phyloP scores from a whole-genome alignment of 148 eudicot genomes.

The Fagopyrum homotropicum region DNA sequence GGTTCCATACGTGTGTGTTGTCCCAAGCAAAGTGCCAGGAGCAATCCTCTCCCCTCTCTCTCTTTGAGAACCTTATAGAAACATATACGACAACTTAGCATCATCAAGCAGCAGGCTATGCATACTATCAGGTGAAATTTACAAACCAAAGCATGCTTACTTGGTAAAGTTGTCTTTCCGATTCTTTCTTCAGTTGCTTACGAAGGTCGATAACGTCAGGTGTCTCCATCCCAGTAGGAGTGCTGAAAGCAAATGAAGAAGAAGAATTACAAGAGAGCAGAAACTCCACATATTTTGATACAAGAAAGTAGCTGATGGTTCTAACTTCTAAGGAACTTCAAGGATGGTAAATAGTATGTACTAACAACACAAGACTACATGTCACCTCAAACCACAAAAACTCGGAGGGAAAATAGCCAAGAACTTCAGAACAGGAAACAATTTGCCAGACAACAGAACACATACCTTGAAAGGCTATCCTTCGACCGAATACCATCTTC shows the following conservation, averaged over 20 bases:
- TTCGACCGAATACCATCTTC: slow-evolving; percentile 84
- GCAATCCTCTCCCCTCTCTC: slow-evolving; percentile 81
- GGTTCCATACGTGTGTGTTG: slow-evolving; percentile 70
- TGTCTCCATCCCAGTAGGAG: slow-evolving; percentile 98
- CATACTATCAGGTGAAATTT: neutral
- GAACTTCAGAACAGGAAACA: neutral
- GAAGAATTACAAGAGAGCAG: neutral
- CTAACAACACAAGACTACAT: neutral
- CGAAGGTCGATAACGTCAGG: slow-evolving; percentile 99
- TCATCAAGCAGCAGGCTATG: no score
- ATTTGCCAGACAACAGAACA: neutral
- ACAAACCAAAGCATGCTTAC: slow-evolving; percentile 29
- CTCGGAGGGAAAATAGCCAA: neutral
- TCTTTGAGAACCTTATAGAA: slow-evolving; percentile 89
- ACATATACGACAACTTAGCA: no score
- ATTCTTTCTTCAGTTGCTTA: slow-evolving; percentile 95
- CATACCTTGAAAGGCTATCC: slow-evolving; percentile 89
- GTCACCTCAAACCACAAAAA: neutral
- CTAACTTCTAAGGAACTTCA: no score
- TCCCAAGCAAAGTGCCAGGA: slow-evolving; percentile 78
- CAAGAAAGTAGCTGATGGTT: no score
- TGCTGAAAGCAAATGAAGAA: slow-evolving; percentile 36
- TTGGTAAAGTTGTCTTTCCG: slow-evolving; percentile 88
- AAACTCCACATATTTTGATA: no score
- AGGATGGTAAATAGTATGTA: neutral